Percentiles rank a stretch among this genome's conserved stretches.
phyloP scores from a whole-genome alignment of 129 eudicot genomes.

The Chrysanthemum makinoi region DNA sequence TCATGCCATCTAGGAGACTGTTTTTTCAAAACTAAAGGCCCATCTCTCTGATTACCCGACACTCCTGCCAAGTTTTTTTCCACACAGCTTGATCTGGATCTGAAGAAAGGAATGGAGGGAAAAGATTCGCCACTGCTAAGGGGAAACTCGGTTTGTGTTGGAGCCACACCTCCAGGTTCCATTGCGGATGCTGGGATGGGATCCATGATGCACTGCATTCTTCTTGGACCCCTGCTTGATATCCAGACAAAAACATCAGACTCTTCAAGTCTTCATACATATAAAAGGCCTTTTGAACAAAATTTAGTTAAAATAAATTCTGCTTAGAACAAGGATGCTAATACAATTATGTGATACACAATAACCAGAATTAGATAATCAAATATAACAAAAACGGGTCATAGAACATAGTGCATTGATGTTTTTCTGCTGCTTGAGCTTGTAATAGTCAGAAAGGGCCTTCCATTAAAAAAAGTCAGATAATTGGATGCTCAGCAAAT shows the following conservation, averaged over 20 bases:
- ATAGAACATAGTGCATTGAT: neutral
- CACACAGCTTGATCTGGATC: constrained; percentile 44
- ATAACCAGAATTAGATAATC: neutral
- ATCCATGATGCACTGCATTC: constrained; percentile 84
- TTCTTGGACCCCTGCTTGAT: constrained; percentile 79
- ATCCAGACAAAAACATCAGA: neutral
- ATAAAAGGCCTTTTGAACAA: neutral
- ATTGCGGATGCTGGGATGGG: constrained; percentile 66
- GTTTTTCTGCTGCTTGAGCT: neutral
- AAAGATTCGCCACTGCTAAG: constrained; percentile 40
- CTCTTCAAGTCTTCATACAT: too few relatives aligned
- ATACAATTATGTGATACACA: neutral
- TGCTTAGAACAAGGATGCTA: constrained; percentile 2
- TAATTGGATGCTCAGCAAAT: neutral
- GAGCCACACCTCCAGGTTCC: constrained; percentile 75
- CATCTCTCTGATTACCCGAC: constrained; percentile 33
- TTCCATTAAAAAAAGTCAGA: neutral
- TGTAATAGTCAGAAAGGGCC: neutral
- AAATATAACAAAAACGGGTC: neutral
- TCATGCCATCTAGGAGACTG: constrained; percentile 94
- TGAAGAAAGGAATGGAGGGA: constrained; percentile 48
- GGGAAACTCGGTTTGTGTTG: constrained; percentile 67
- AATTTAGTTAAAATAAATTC: neutral
- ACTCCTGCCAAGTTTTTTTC: constrained; percentile 40
- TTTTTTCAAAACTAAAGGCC: constrained; percentile 59